Conservation (phyloP, 2,329 filamentous ascomycete species). For the Penicillium rolfsii region DNA sequence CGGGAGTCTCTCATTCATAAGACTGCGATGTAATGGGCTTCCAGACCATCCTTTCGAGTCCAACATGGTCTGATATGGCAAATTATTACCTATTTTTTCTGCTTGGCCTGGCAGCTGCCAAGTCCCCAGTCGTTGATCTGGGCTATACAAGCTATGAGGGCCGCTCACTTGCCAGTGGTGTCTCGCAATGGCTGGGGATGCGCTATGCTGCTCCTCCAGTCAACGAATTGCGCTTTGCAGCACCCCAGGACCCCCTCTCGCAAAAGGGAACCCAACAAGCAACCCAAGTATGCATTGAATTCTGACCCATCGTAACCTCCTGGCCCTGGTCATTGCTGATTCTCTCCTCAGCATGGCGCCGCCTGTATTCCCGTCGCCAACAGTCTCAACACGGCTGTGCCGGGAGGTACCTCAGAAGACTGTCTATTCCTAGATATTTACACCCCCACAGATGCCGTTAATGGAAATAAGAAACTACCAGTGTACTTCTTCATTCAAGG, state of each 20-base stretch:
- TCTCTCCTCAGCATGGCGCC: conserved; percentile 39
- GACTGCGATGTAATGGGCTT: not conserved
- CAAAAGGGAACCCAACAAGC: conserved; percentile 57
- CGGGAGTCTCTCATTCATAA: not conserved
- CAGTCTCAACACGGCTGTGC: conserved; percentile 56
- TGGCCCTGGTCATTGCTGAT: not conserved
- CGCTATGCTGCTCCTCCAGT: conserved; percentile 73
- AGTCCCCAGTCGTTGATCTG: conserved; percentile 58
- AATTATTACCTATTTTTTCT: conserved; percentile 22
- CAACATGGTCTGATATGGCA: conserved; percentile 14
- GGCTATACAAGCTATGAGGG: conserved; percentile 70
- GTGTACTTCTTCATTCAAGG: conserved; percentile 67
- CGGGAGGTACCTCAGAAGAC: conserved; percentile 51
- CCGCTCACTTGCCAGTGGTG: conserved; percentile 55
- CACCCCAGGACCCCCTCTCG: conserved; percentile 64
- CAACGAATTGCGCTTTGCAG: conserved; percentile 66
- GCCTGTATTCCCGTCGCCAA: conserved; percentile 70
- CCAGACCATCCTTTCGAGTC: conserved; percentile 1
- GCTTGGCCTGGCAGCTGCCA: conserved; percentile 28
- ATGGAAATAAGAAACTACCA: conserved; percentile 56
- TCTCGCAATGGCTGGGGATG: conserved; percentile 74
- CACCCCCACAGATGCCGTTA: conserved; percentile 37
- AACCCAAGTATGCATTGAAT: conserved; percentile 48
- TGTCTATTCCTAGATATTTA: conserved; percentile 51
- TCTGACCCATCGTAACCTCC: no score